Conservation (phyloP, 2,329 filamentous ascomycete genomes). For the Emergomyces pasteurianus region DNA sequence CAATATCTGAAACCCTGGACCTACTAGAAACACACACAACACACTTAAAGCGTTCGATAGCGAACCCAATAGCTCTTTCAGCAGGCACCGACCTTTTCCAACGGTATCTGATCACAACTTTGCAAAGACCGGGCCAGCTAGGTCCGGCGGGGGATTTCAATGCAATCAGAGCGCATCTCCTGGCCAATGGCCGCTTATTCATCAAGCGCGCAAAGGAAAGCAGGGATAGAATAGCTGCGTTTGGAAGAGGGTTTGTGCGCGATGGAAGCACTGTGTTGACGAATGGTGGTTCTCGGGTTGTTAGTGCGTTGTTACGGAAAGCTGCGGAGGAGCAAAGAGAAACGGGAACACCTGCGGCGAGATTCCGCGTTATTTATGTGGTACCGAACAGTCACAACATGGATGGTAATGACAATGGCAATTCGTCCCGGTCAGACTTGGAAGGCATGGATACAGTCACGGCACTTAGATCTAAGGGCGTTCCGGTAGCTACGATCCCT, state of each 20-base stretch:
- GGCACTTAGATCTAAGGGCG: slow-evolving; percentile 57
- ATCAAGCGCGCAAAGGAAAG: slow-evolving; percentile 76
- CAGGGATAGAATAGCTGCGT: slow-evolving; percentile 67
- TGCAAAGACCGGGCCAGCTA: slow-evolving; percentile 43
- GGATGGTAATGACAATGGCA: slow-evolving; percentile 16
- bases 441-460: slow-evolving; percentile 63
- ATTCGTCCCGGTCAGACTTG: slow-evolving; percentile 25
- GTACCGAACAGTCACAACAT: slow-evolving; percentile 28
- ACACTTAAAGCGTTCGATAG: slow-evolving; percentile 63
- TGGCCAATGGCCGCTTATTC: slow-evolving; percentile 78
- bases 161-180: slow-evolving; percentile 66
- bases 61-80: slow-evolving; percentile 82
- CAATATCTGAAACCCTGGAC: slow-evolving; percentile 87
- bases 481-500: slow-evolving; percentile 72
- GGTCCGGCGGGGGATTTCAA: slow-evolving; percentile 60
- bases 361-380: slow-evolving; percentile 77
- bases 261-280: slow-evolving; percentile 78
- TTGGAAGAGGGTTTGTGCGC: slow-evolving; percentile 64
- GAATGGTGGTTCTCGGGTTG: slow-evolving; percentile 76
- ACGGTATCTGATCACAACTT: slow-evolving; percentile 72
- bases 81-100: slow-evolving; percentile 94
- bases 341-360: slow-evolving; percentile 43
- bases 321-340: slow-evolving; percentile 54
- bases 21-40: slow-evolving; percentile 66
- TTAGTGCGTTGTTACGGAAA: slow-evolving; percentile 61